phyloP scores from a whole-genome alignment of 805 yeast genomes.

The Pichia sporocuriosa region DNA sequence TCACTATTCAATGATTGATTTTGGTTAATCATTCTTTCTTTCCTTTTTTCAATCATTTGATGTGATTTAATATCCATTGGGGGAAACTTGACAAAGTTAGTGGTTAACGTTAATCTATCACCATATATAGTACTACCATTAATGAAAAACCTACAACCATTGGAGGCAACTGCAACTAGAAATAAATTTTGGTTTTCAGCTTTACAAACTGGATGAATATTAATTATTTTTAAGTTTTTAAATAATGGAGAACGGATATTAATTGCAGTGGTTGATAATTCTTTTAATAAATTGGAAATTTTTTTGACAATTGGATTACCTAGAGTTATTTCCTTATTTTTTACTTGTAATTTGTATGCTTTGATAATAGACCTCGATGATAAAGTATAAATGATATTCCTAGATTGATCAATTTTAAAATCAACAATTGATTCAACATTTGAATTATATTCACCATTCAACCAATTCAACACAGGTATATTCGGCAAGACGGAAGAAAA shows the following conservation, averaged over 20 bases:
- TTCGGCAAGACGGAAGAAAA: conserved; percentile 46
- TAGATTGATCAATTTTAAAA: conserved; percentile 65
- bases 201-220: conserved; percentile 53
- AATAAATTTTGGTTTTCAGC: conserved; percentile 63
- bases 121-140: conserved; percentile 39
- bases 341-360: conserved; percentile 54
- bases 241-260: conserved; percentile 38
- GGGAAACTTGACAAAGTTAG: conserved; percentile 39
- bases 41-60: conserved; percentile 28
- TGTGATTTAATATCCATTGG: conserved; percentile 32
- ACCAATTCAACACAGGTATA: conserved; percentile 25
- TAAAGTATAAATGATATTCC: conserved; percentile 72
- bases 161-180: conserved; percentile 70
- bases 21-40: conserved; percentile 34
- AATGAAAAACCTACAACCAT: conserved; percentile 74
- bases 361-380: conserved; percentile 78
- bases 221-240: conserved; percentile 50
- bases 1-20: conserved; percentile 19
- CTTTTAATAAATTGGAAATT: conserved; percentile 41
- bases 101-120: conserved; percentile 29
- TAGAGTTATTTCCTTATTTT: conserved; percentile 30
- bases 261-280: conserved; percentile 39
- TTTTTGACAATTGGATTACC: conserved; percentile 32
- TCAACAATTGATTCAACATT: conserved; percentile 50
- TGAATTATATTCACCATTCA: conserved; percentile 17